phyloP scores from a whole-genome alignment of 768 basidiomycete genomes.

The Mycena leptocephala region DNA sequence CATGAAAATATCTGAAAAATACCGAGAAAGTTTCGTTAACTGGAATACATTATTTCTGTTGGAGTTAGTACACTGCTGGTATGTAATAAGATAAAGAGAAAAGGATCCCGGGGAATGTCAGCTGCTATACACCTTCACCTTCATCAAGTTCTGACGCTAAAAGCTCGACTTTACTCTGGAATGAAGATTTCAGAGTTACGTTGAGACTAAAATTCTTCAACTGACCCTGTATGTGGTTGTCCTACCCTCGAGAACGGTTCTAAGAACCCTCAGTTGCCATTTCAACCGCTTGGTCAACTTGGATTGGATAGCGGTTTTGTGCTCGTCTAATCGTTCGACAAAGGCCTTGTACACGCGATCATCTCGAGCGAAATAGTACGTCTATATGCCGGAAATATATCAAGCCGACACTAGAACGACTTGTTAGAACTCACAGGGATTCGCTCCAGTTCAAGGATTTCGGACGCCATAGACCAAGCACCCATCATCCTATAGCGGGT shows the following conservation, averaged over 20 bases:
- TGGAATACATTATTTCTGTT: slow-evolving; percentile 31
- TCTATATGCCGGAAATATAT: slow-evolving; percentile 55
- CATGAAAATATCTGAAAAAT: slow-evolving; percentile 47
- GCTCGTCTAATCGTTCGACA: slow-evolving; percentile 61
- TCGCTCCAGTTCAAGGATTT: slow-evolving; percentile 71
- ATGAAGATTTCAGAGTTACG: slow-evolving; percentile 20
- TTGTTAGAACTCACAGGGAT: slow-evolving; percentile 75
- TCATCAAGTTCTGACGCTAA: slow-evolving; percentile 77
- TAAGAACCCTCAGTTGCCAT: slow-evolving; percentile 80
- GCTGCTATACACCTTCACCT: slow-evolving; percentile 60
- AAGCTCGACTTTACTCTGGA: slow-evolving; percentile 76
- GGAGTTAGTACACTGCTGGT: slow-evolving; percentile 35
- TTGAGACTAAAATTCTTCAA: slow-evolving; percentile 14
- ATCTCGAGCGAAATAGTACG: slow-evolving; percentile 96
- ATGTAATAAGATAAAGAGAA: neutral
- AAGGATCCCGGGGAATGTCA: slow-evolving; percentile 8
- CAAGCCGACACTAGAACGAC: neutral
- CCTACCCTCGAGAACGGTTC: slow-evolving; percentile 77
- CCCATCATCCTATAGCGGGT: slow-evolving; percentile 82
- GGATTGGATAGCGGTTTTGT: slow-evolving; percentile 64
- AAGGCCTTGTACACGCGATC: slow-evolving; percentile 88
- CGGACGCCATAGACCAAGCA: slow-evolving; percentile 80
- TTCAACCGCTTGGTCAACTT: slow-evolving; percentile 71
- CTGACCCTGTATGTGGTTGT: slow-evolving; percentile 77
- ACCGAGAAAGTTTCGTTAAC: slow-evolving; percentile 18